phyloP scores from a whole-genome alignment of 768 basidiomycete genomes.

The Asterophora parasitica region DNA sequence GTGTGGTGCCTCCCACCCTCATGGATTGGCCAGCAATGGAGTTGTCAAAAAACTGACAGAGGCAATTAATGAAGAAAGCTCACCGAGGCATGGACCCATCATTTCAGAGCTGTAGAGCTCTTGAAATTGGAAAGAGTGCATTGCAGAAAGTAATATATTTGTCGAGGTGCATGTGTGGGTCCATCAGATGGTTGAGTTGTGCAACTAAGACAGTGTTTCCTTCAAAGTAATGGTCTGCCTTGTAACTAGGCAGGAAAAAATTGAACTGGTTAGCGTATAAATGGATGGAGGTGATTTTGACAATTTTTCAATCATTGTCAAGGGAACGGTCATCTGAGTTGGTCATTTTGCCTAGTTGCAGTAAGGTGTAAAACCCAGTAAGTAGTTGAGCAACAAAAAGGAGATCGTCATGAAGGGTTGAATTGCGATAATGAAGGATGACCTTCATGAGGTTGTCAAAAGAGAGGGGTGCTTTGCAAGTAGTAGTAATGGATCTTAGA shows the following conservation, averaged over 20 bases:
- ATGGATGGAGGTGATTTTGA: not conserved
- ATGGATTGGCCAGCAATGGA: slow-evolving; percentile 32
- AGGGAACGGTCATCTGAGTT: slow-evolving; percentile 16
- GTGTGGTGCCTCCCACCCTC: slow-evolving; percentile 32
- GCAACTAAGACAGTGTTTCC: slow-evolving; percentile 16
- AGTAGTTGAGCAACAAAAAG: slow-evolving; percentile 2
- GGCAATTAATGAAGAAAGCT: slow-evolving; percentile 15
- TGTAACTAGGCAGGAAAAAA: slow-evolving; percentile 16
- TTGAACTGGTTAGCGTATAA: not conserved
- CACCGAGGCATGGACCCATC: slow-evolving; percentile 12
- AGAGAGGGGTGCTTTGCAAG: not conserved
- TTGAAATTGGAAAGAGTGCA: not conserved
- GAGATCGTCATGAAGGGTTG: not conserved
- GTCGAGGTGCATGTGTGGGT: not conserved
- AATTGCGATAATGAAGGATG: not conserved
- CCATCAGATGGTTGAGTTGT: not conserved
- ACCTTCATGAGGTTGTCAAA: not conserved
- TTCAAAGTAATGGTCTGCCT: slow-evolving; percentile 19
- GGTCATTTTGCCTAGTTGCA: slow-evolving; percentile 13
- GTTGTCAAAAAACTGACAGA: slow-evolving; percentile 5
- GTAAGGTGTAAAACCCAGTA: slow-evolving; percentile 7
- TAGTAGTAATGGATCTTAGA: not conserved
- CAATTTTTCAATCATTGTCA: slow-evolving; percentile 2
- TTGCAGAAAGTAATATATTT: slow-evolving; percentile 2
- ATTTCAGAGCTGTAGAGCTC: slow-evolving; percentile 12